Conservation (phyloP, 2,329 filamentous ascomycete species). For the Dothideomycetes sp. region DNA sequence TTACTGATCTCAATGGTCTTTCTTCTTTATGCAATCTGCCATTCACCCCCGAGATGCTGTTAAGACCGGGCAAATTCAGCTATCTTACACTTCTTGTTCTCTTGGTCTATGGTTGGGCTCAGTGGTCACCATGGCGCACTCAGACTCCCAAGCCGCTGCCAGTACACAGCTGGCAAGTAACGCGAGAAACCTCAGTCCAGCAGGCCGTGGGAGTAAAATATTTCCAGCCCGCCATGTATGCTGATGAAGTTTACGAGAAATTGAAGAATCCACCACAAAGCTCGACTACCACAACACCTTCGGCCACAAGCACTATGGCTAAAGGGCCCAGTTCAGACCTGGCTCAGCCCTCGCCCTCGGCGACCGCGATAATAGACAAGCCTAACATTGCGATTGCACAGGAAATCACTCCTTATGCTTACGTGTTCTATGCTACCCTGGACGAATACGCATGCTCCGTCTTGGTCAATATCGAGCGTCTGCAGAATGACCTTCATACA, state of each 20-base stretch:
- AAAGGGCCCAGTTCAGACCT: no score
- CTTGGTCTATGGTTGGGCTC: not conserved
- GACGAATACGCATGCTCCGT: constrained; percentile 19
- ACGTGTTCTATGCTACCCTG: constrained; percentile 19
- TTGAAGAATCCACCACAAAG: no score
- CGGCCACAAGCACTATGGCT: no score
- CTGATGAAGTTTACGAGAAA: no score
- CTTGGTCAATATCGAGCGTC: constrained; percentile 18
- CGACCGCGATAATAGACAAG: not conserved
- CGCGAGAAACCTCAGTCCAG: not conserved
- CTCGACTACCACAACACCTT: no score
- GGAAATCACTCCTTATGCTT: constrained; percentile 12
- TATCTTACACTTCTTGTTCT: not conserved
- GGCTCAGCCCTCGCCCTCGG: not conserved
- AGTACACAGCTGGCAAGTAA: not conserved
- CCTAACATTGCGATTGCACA: no score
- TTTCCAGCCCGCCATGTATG: no score
- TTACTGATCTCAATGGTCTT: not conserved
- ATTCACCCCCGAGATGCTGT: constrained; percentile 1
- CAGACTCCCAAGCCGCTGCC: not conserved
- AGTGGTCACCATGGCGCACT: not conserved
- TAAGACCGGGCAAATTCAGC: not conserved
- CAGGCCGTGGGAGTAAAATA: no score
- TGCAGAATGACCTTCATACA: constrained; percentile 12
- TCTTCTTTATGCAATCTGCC: no score